Evolutionary conservation across 176 grass and related monocot genomes (phyloP).

Genomic region (Guadua angustifolia): DNA sequence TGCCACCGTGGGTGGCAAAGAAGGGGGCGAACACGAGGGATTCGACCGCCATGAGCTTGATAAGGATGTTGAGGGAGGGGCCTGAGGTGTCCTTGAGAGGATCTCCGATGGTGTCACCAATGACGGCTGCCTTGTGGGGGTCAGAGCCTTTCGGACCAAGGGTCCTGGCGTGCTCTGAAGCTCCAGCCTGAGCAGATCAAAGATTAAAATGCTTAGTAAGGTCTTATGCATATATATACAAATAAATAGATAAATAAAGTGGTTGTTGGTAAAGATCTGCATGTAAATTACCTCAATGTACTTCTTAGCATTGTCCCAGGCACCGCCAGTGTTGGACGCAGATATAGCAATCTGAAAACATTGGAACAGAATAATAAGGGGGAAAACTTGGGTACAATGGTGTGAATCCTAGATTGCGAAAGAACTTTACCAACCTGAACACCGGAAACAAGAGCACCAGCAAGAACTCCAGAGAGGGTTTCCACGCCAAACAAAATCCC

Average conservation of each 20-base stretch:
- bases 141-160: conserved; percentile 86
- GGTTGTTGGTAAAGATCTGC: neutral
- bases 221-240: neutral
- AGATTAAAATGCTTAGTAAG: neutral
- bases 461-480: conserved; percentile 80
- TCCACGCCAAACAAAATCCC: conserved; percentile 89
- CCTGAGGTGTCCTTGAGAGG: conserved; percentile 89
- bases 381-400: neutral
- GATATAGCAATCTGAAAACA: conserved; percentile 73
- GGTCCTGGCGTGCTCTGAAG: conserved; percentile 72
- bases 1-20: conserved; percentile 78
- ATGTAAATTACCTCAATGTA: conserved; percentile 56
- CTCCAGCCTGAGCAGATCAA: conserved; percentile 71
- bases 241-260: neutral
- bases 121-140: conserved; percentile 80
- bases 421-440: conserved; percentile 65
- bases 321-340: conserved; percentile 73
- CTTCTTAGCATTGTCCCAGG: conserved; percentile 61
- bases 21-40: conserved; percentile 87
- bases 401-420: neutral
- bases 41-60: conserved; percentile 94
- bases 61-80: conserved; percentile 89
- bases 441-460: conserved; percentile 82
- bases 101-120: conserved; percentile 83
- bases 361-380: neutral